Conservation (phyloP, 192 early-diverging fungal genomes). For the Mortierella hygrophila region DNA sequence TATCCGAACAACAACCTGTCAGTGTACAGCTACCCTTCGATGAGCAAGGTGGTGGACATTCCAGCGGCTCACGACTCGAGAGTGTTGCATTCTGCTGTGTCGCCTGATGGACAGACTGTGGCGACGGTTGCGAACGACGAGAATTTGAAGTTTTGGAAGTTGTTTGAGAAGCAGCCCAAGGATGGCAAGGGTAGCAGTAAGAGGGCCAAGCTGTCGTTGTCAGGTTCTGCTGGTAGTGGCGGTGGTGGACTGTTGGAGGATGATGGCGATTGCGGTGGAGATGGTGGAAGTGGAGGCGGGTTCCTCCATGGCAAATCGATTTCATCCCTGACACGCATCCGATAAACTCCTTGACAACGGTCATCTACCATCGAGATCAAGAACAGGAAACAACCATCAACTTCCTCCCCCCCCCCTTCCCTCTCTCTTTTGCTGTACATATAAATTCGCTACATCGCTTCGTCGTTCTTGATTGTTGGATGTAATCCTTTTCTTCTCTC, state of each 20-base stretch:
- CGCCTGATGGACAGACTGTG: slow-evolving; percentile 92
- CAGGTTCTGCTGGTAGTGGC: not conserved
- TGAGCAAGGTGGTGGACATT: slow-evolving; percentile 81
- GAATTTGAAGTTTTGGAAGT: slow-evolving; percentile 95
- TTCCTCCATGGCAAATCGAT: slow-evolving; percentile 23
- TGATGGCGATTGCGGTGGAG: not conserved
- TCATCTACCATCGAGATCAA: no score
- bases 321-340: slow-evolving; percentile 31
- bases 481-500: not conserved
- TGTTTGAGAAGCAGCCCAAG: slow-evolving; percentile 72
- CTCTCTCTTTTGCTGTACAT: not conserved
- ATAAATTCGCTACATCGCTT: not conserved
- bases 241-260: not conserved
- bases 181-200: slow-evolving; percentile 18
- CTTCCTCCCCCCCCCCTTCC: no score
- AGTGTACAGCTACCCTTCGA: slow-evolving; percentile 85
- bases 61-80: slow-evolving; percentile 86
- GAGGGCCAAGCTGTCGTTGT: not conserved
- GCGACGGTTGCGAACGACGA: slow-evolving; percentile 96
- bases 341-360: not conserved
- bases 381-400: no score
- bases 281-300: slow-evolving; percentile 8
- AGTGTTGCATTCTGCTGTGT: slow-evolving; percentile 90
- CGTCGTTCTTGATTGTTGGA: not conserved
- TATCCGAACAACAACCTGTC: slow-evolving; percentile 89